These are phyloP conservation scores for Grifola frondosa DNA, from an alignment of 1,284 basidiomycete species.

Conservation along the genomic window DNA sequence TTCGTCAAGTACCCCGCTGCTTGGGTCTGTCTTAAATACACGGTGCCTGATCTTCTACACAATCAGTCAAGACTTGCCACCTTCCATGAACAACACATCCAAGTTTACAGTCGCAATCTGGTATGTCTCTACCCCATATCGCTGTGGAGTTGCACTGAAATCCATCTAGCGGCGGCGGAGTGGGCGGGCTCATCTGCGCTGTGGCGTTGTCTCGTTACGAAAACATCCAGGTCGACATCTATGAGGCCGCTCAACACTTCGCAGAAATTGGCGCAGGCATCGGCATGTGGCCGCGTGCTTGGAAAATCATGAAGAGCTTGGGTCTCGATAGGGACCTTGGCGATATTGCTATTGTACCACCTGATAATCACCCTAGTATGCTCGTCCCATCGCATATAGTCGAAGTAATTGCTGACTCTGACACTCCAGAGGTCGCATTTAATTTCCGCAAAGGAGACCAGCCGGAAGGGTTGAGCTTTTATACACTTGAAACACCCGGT, in stretches of 20 bases:
- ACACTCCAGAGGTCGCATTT: slow-evolving; percentile 28
- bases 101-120: slow-evolving; percentile 32
- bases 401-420: not conserved
- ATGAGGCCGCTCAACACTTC: slow-evolving; percentile 37
- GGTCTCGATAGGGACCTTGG: slow-evolving; percentile 31
- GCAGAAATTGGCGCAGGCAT: slow-evolving; percentile 39
- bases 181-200: slow-evolving; percentile 40
- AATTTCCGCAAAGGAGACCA: slow-evolving; percentile 36
- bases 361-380: slow-evolving; percentile 23
- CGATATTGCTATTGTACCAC: slow-evolving; percentile 22
- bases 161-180: slow-evolving; percentile 35
- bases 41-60: too few species aligned
- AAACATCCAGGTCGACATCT: slow-evolving; percentile 38
- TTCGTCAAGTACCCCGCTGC: too few species aligned
- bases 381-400: too few species aligned
- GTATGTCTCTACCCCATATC: slow-evolving; percentile 16
- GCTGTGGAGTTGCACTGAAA: not conserved
- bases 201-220: slow-evolving; percentile 33
- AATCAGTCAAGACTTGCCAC: too few species aligned
- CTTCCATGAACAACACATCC: too few species aligned
- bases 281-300: slow-evolving; percentile 36
- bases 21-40: too few species aligned
- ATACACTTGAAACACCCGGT: slow-evolving; percentile 33
- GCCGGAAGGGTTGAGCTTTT: slow-evolving; percentile 29
- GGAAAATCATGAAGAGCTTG: slow-evolving; percentile 32